Percentiles rank a stretch among this genome's conserved stretches.
Evolutionary conservation across 2,329 filamentous ascomycete species (phyloP).

Genomic region (Canariomyces notabilis): DNA sequence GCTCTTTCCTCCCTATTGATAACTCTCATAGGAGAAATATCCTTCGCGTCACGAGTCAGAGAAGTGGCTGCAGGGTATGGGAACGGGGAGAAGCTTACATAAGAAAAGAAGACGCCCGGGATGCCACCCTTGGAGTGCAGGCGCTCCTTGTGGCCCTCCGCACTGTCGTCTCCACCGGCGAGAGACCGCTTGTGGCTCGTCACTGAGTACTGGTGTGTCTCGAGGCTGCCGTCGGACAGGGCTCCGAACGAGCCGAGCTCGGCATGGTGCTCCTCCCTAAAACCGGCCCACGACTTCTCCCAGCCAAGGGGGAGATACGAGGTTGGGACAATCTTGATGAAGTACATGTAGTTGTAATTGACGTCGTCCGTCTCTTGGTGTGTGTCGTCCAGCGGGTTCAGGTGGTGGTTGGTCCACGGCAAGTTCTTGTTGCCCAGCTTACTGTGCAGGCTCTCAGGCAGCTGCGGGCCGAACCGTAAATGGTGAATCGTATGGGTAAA

Average conservation of each 20-base stretch:
- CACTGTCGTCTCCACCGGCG: slow-evolving; percentile 73
- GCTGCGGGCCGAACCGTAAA: slow-evolving; percentile 86
- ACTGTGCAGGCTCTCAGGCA: slow-evolving; percentile 65
- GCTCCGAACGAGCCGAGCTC: slow-evolving; percentile 66
- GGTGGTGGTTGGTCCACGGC: slow-evolving; percentile 82
- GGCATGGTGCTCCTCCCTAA: slow-evolving; percentile 45
- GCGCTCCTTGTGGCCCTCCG: slow-evolving; percentile 87
- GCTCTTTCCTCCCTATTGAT: slow-evolving; percentile 88
- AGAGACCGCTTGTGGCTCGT: slow-evolving; percentile 93
- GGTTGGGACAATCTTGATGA: slow-evolving; percentile 95
- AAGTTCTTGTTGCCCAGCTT: slow-evolving; percentile 51
- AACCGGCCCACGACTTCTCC: slow-evolving; percentile 53
- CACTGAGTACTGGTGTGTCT: slow-evolving; percentile 97
- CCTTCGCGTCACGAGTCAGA: slow-evolving; percentile 43
- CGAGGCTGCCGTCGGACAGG: slow-evolving; percentile 70
- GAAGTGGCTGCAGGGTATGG: neutral
- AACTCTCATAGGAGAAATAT: slow-evolving; percentile 99
- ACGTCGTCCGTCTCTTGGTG: slow-evolving; percentile 73
- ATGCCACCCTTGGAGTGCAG: slow-evolving; percentile 87
- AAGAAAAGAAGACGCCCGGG: slow-evolving; percentile 97
- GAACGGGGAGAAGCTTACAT: slow-evolving; percentile 56
- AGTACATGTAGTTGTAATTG: slow-evolving; percentile 97
- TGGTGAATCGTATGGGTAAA: slow-evolving; percentile 87
- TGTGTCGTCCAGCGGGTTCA: slow-evolving; percentile 83
- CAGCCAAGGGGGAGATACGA: slow-evolving; percentile 90